phyloP scores from a whole-genome alignment of 257 asterid genomes.

The Phtheirospermum japonicum region DNA sequence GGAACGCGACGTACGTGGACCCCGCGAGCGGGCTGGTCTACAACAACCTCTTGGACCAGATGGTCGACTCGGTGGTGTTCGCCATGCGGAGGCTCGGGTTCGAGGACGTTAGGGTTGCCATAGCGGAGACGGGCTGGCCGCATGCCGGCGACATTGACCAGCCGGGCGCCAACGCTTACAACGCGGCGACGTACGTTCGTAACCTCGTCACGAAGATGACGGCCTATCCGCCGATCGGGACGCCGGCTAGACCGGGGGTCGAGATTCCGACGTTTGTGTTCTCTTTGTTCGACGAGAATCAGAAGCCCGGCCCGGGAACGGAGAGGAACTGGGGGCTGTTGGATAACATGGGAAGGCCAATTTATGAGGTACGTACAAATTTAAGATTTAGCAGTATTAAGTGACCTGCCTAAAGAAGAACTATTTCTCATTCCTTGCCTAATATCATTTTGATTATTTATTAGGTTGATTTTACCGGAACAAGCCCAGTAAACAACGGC shows the following conservation, averaged over 20 bases:
- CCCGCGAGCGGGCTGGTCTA: conserved; percentile 49
- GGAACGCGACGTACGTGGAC: conserved; percentile 37
- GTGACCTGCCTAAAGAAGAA: too few species aligned
- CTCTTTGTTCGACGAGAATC: conserved; percentile 64
- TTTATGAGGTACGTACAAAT: conserved; percentile 42
- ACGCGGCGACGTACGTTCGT: conserved; percentile 63
- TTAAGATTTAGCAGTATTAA: too few species aligned
- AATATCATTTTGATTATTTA: not conserved
- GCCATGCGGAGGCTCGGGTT: conserved; percentile 63
- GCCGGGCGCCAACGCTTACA: conserved; percentile 55
- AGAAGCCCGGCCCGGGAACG: conserved; percentile 52
- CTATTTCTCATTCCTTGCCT: too few species aligned
- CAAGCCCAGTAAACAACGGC: conserved; percentile 25
- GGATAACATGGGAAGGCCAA: conserved; percentile 37
- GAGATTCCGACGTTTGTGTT: conserved; percentile 55
- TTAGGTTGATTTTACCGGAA: conserved; percentile 55
- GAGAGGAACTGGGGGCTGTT: conserved; percentile 83
- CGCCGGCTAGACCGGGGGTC: conserved; percentile 66
- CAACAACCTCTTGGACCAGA: conserved; percentile 62
- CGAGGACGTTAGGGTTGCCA: conserved; percentile 31
- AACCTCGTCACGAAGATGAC: conserved; percentile 46
- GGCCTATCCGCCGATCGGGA: conserved; percentile 46
- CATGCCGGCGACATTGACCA: conserved; percentile 70
- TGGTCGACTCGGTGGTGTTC: conserved; percentile 59
- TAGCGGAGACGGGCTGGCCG: conserved; percentile 90